Conservation (phyloP, 2,329 filamentous ascomycete genomes). For the Fusarium sambucinum region DNA sequence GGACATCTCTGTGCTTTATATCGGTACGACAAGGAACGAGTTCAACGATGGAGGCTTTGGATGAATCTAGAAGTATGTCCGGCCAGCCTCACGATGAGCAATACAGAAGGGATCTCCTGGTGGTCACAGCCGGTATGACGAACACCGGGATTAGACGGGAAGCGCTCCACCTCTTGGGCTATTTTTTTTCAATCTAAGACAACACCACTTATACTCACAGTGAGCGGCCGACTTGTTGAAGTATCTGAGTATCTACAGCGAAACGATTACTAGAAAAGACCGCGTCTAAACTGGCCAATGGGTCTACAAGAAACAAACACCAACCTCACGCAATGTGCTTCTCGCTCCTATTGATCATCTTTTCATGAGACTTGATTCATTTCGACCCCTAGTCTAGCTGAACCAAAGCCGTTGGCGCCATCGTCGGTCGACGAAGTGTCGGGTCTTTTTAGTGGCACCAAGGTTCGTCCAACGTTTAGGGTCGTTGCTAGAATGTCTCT, state of each 20-base stretch:
- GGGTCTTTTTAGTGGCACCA: slow-evolving; percentile 24
- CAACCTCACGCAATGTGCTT: not conserved
- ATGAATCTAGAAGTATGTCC: slow-evolving; percentile 42
- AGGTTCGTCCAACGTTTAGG: slow-evolving; percentile 10
- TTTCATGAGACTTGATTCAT: not conserved
- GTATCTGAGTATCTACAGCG: slow-evolving; percentile 1
- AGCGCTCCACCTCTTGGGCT: slow-evolving; percentile 32
- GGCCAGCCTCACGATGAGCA: slow-evolving; percentile 42
- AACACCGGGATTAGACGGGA: slow-evolving; percentile 37
- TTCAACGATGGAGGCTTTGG: slow-evolving; percentile 38
- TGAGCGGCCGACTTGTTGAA: not conserved
- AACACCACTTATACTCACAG: not conserved
- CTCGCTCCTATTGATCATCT: not conserved
- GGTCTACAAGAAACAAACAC: not conserved
- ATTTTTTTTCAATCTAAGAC: slow-evolving; percentile 2
- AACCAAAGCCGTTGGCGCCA: slow-evolving; percentile 37
- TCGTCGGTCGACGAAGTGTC: slow-evolving; percentile 10
- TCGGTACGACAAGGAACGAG: slow-evolving; percentile 32
- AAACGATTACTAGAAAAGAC: not conserved
- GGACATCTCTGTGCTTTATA: not conserved
- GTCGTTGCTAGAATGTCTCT: slow-evolving; percentile 16
- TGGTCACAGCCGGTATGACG: slow-evolving; percentile 35
- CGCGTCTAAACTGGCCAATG: slow-evolving; percentile 14
- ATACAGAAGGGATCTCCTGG: slow-evolving; percentile 31
- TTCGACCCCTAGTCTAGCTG: slow-evolving; percentile 40